phyloP scores from a whole-genome alignment of 2,329 filamentous ascomycete species.

The Beauveria sp. region DNA sequence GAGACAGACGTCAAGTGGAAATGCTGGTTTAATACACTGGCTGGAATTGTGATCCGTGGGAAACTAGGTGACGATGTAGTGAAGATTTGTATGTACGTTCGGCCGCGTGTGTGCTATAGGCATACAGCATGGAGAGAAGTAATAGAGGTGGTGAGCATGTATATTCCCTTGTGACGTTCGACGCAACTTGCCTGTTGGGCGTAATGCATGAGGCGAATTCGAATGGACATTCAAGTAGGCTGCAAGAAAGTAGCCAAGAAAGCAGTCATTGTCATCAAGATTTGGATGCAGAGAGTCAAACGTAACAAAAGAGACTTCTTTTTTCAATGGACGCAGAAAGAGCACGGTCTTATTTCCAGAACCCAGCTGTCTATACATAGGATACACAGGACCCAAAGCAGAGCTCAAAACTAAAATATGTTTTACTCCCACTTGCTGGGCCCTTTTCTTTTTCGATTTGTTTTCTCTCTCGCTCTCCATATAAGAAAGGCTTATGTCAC shows the following conservation, averaged over 20 bases:
- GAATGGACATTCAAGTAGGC: no score
- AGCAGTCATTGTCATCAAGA: no score
- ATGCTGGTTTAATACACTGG: not conserved
- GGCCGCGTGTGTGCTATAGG: not conserved
- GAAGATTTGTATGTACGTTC: not conserved
- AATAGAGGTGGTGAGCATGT: not conserved
- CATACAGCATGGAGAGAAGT: not conserved
- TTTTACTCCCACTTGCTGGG: not conserved
- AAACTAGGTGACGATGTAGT: not conserved
- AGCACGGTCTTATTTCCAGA: not conserved
- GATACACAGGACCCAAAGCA: slow-evolving; percentile 21
- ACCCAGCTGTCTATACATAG: slow-evolving; percentile 27
- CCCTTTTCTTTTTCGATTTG: not conserved
- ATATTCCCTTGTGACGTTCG: not conserved
- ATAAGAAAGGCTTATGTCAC: not conserved
- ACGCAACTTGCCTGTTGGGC: no score
- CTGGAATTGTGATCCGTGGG: not conserved
- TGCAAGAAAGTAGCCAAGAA: no score
- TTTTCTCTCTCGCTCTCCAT: not conserved
- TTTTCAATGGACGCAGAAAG: slow-evolving; percentile 2
- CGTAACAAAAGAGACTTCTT: not conserved
- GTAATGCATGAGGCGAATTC: no score
- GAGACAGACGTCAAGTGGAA: not conserved
- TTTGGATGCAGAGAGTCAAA: not conserved
- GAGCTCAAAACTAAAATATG: not conserved